phyloP scores from a whole-genome alignment of 1,139 yeast genomes.

The Lodderomyces elongisporus region DNA sequence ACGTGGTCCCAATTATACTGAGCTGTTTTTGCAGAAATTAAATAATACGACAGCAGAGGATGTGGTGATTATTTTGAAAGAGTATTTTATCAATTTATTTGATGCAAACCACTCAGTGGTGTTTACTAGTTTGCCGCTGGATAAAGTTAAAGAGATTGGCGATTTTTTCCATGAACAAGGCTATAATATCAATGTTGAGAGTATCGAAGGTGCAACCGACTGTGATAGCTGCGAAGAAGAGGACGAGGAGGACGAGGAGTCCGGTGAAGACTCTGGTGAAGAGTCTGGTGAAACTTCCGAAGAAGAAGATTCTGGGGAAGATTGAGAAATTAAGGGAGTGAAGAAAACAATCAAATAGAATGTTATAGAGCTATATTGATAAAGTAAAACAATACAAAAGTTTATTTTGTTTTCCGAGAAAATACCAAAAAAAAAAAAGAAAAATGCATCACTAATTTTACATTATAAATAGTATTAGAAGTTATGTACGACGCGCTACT shows the following conservation, averaged over 20 bases:
- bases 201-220: constrained; percentile 33
- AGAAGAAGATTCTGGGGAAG: neutral
- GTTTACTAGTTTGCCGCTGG: constrained; percentile 72
- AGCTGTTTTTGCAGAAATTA: constrained; percentile 43
- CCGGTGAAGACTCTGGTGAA: constrained; percentile 5
- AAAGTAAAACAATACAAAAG: no score
- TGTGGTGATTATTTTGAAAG: constrained; percentile 49
- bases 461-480: no score
- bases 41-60: constrained; percentile 53
- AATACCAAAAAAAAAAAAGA: no score
- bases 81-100: constrained; percentile 62
- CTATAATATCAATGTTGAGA: constrained; percentile 57
- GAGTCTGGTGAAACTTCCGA: constrained; percentile 1
- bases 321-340: neutral
- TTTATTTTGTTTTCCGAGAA: no score
- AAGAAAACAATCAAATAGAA: neutral
- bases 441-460: no score
- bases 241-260: constrained; percentile 2
- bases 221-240: constrained; percentile 8
- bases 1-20: constrained; percentile 63
- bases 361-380: no score
- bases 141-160: constrained; percentile 47
- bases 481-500: no score
- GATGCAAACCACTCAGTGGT: constrained; percentile 49
- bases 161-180: constrained; percentile 50